Evolutionary conservation across 2,329 filamentous ascomycete genomes (phyloP), one percentile per base, ranked within the genome.

Genomic region (Fusarium musae): DNA sequence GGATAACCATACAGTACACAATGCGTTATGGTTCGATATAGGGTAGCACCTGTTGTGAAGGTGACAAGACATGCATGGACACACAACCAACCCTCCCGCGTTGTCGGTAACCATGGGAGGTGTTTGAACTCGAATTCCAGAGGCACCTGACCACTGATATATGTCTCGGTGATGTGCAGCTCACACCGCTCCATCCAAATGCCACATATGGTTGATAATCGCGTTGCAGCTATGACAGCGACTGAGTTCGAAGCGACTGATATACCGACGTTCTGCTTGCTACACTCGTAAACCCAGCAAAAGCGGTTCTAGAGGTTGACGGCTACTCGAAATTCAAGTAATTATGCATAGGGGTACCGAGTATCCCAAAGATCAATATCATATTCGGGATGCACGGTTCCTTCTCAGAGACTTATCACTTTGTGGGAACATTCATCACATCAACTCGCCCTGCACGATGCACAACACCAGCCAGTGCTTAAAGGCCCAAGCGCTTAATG

Each of bases 381-480:
- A 69, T 43, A 15, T 21, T 52, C 56, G 44, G 66, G 40, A 49
- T 23, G 34, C 42, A 68, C 37, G 52, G 26, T 28, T 63, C 32
- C 26, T 40, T 58, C 28, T 53, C 40, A 72, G 57, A 66, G 44
- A 57, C 49, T 42, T 57, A 36, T 32, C 34, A 32, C 37, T 44
- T 10, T 52, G 43, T 43, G 40, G 52, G 49, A 57, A 61, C 37
- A 17, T 39, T 67, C 39, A 50, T 56, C 37, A 46, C 44, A 42
- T 43, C 16, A 37, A 72, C 44, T 60, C 60, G 30, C 10, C 32
- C 58, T 72, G 63, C 68, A 56, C 30, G 32, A 66, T 73, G 70
- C 65, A 74, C 61, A 66, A 63, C 66, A 73, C 61, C 54, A 26
- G 58, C 52, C 34, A 52, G 49, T 72, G 70, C 59, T 50, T 47